Base-by-base conservation (phyloP, 2,329 filamentous ascomycete genomes). In the Ceratocystis huliohia region DNA sequence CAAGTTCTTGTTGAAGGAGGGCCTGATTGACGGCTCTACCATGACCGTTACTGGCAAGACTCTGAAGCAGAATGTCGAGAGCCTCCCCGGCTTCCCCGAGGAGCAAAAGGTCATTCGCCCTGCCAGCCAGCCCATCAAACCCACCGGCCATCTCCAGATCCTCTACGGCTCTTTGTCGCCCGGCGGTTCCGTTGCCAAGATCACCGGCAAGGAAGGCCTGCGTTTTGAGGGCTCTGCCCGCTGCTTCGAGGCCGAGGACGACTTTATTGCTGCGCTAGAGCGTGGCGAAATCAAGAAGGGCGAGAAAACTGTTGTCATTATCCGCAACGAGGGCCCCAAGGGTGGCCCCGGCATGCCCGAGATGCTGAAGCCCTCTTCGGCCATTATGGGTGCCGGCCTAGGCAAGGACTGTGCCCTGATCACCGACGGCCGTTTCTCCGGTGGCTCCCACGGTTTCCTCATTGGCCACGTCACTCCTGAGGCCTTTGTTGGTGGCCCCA, bases 271-370 rank as follows among this genome's bases (percentile, higher is more conserved):
- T 33, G 89, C 91, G 0, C 81, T 96, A 15, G 88, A 88, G 76
- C 79, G 82, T 57, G 89, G 90, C 65, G 81, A 87, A 71, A 90
- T 96, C 72, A 90, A 91, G 70, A 87, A 88, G 74, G 88, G 87
- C 70, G 89, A 96, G 76, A 94, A 96, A 76, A 87, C 93, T 0
- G 92, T 96, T 37, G 84, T 96, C 64, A 86, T 96, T 66, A 93
- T 96, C 72, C 88, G 92, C 64, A 96, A 96, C 75, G 92, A 96
- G 74, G 92, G 92, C 0, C 92, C 92, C 69, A 95, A 93, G 78
- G 92, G 92, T 70, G 92, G 92, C 0, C 92, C 92, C 0, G 92
- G 92, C 67, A 96, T 96, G 88, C 92, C 91, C 41, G 92, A 96
- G 78, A 93, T 96, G 81, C 80, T 96, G 69, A 96, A 96, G 80